Base-by-base conservation (phyloP, 768 basidiomycete species). In the Xerocomus brunneocitrinus region DNA sequence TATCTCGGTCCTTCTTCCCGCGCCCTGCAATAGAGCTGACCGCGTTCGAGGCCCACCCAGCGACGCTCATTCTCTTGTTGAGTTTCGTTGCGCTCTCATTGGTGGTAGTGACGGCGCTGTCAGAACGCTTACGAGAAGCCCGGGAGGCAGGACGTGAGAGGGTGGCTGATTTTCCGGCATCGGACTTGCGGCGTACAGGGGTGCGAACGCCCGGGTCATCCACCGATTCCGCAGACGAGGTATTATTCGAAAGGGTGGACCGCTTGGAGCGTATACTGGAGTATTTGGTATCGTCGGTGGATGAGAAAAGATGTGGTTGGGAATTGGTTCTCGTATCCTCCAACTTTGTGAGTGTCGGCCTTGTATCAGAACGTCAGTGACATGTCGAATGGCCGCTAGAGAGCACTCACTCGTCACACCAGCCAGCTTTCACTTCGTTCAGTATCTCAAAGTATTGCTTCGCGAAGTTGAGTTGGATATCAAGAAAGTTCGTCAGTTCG, bases 371-470 rank as follows among this genome's bases (percentile, higher is more conserved):
- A 38, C 47, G 31, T 58, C 56, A 57, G 50, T 50, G 52, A 49
- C 54, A 46, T 3, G 28, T 30, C 31, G 8, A 1, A 48, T 28
- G 14, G 39, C 30, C 35, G 34, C 28, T 7, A 39, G 47, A 13
- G 42, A 31, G 7, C 19, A 72, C 80, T 48, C 55, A 90, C 87
- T 77, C 78, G 53, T 79, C 76, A 39, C 78, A 75, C 91, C 91
- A 95, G 8, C 77, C 76, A 0, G 73, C 70, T 62, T 80, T 84
- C 45, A 85, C 79, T 31, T 90, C 87, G 42, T 79, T 76, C 60
- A 97, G 68, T 9, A 89, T 79, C n/a, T 85, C 83, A 16, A 84
- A 70, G 62, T 90, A 89, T 55, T 87, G 80, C 55, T 80, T 79
- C 16, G 84, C 85, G 60, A 84, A 95, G 47, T 83, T 82, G 43